Evolutionary conservation across 148 eudicot genomes (phyloP).

Genomic region (Gaultheria prostrata): DNA sequence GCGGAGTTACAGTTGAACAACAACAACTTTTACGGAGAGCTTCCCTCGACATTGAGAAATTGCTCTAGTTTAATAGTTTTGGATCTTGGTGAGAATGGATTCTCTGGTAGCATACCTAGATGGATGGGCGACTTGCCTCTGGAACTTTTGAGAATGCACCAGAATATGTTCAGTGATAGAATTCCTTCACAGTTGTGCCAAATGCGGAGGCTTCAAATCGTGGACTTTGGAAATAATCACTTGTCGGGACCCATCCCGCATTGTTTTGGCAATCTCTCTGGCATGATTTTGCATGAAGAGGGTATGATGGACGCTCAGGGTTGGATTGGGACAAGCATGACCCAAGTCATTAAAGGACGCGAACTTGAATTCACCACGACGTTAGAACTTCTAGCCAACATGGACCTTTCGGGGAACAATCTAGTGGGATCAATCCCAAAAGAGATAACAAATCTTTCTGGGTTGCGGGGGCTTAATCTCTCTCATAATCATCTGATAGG

Average conservation of each 20-base stretch:
- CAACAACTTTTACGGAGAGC: background rate
- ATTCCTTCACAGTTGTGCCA: background rate
- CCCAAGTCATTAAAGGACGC: conserved; percentile 22
- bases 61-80: too few relatives aligned
- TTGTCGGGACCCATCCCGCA: conserved; percentile 32
- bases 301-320: accelerated
- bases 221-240: conserved; percentile 34
- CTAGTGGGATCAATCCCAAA: conserved; percentile 34
- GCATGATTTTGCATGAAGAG: conserved; percentile 2
- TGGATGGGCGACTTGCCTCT: too few relatives aligned
- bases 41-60: background rate
- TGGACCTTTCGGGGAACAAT: conserved; percentile 46
- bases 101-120: too few relatives aligned
- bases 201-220: background rate
- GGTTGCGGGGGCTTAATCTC: conserved; percentile 26
- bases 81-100: too few relatives aligned
- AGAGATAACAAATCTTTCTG: conserved; percentile 27
- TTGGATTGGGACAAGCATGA: background rate
- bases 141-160: too few relatives aligned
- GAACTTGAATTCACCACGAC: conserved; percentile 17
- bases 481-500: conserved; percentile 33
- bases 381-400: conserved; percentile 8
- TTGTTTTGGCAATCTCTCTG: conserved; percentile 19
- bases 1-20: background rate
- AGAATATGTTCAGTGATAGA: background rate